A percentile compares a stretch with the other conserved stretches of the same genome.
phyloP scores from a whole-genome alignment of 176 grass and related monocot species.

The Phoenix dactylifera region DNA sequence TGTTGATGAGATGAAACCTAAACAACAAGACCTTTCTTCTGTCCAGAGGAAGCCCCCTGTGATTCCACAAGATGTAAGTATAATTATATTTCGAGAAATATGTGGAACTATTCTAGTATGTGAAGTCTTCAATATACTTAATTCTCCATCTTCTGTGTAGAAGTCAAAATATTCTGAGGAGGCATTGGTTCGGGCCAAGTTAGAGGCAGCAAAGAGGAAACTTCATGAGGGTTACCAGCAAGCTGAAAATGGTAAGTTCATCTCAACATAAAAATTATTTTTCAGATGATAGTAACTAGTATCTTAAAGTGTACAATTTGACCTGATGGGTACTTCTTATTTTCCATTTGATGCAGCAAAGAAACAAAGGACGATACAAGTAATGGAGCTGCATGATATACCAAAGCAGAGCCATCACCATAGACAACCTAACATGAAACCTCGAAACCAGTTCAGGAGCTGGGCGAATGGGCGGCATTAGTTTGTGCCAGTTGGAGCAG shows the following conservation, averaged over 20 bases:
- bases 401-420: conserved; percentile 38
- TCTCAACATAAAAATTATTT: too few species aligned
- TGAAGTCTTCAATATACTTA: not conserved
- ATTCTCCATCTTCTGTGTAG: not conserved
- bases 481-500: too few species aligned
- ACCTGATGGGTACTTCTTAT: not conserved
- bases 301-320: too few species aligned
- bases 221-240: conserved; percentile 76
- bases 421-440: conserved; percentile 22
- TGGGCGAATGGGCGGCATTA: conserved; percentile 2
- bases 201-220: conserved; percentile 44
- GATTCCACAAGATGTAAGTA: conserved; percentile 35
- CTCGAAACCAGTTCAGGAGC: conserved; percentile 6
- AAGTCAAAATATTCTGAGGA: conserved; percentile 39
- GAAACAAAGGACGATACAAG: conserved; percentile 53
- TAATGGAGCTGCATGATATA: conserved; percentile 49
- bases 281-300: not conserved
- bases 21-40: conserved; percentile 20
- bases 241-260: conserved; percentile 41
- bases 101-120: not conserved
- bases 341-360: conserved; percentile 40
- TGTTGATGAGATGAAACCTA: conserved; percentile 13
- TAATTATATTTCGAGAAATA: not conserved
- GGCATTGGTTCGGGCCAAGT: conserved; percentile 17
- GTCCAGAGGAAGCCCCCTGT: conserved; percentile 29